Evolutionary conservation across 176 grass and related monocot species (phyloP).

Genomic region (Oryza meyeriana): DNA sequence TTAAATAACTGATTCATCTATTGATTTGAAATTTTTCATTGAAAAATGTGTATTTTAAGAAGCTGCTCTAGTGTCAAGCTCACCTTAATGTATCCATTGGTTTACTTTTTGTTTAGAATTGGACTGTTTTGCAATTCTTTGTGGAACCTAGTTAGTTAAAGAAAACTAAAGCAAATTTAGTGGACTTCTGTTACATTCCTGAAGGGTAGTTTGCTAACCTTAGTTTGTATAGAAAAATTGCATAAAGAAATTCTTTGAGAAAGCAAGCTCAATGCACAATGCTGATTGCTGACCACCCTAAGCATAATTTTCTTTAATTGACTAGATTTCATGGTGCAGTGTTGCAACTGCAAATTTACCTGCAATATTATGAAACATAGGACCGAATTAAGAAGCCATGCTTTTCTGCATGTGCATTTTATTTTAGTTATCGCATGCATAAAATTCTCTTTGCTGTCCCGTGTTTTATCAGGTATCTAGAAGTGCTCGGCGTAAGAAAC

Average conservation of each 20-base stretch:
- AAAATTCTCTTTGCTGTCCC: conserved; percentile 12
- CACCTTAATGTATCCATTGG: background rate
- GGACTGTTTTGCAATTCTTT: background rate
- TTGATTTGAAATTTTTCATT: no score
- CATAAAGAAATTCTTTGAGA: background rate
- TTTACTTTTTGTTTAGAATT: background rate
- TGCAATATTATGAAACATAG: background rate
- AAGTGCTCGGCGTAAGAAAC: conserved; percentile 64
- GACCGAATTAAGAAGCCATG: background rate
- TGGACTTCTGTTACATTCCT: background rate
- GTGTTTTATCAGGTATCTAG: conserved; percentile 52
- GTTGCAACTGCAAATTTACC: background rate
- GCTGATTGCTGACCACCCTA: background rate
- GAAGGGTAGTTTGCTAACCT: background rate
- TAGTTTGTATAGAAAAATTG: background rate
- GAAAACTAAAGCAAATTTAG: background rate
- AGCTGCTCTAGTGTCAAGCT: background rate
- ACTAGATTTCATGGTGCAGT: background rate
- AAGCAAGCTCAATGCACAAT: background rate
- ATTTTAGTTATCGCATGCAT: conserved; percentile 20
- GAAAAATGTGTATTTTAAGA: background rate
- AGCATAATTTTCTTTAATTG: background rate
- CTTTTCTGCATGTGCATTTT: conserved; percentile 12
- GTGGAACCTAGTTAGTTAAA: background rate
- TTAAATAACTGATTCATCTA: no score